phyloP scores from a whole-genome alignment of 176 grass and related monocot genomes.

The Zea mays region DNA sequence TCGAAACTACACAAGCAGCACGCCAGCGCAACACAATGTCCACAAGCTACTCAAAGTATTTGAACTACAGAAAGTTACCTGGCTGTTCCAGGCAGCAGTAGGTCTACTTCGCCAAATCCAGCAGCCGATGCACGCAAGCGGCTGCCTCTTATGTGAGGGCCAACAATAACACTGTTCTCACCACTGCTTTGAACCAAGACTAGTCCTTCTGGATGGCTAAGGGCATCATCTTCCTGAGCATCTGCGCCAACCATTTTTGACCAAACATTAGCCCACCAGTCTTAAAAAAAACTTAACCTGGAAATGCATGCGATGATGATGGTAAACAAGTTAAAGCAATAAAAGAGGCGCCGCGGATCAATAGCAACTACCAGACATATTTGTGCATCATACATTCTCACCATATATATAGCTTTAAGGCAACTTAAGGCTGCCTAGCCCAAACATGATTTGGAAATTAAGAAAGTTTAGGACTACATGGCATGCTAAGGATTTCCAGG shows the following conservation, averaged over 20 bases:
- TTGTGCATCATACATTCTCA: not conserved
- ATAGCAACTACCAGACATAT: not conserved
- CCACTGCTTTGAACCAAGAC: conserved; percentile 79
- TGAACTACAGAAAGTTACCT: conserved; percentile 46
- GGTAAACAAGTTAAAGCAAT: not conserved
- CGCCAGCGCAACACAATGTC: not conserved
- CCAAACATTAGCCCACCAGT: not conserved
- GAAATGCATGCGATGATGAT: not conserved
- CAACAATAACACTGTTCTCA: conserved; percentile 89
- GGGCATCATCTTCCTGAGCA: conserved; percentile 80
- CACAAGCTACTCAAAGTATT: not conserved
- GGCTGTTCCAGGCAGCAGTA: conserved; percentile 93
- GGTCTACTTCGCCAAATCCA: conserved; percentile 96
- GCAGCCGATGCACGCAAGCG: conserved; percentile 79
- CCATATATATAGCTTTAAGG: conserved; percentile 3
- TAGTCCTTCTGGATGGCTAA: conserved; percentile 69
- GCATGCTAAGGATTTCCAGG: not conserved
- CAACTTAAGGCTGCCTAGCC: not conserved
- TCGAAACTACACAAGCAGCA: not conserved
- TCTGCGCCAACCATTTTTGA: conserved; percentile 41
- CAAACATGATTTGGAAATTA: not conserved
- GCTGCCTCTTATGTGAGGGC: conserved; percentile 86
- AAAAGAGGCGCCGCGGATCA: not conserved
- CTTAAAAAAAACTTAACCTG: not conserved
- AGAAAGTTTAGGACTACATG: not conserved